phyloP scores from a whole-genome alignment of 495 filamentous ascomycete genomes.

The Parathielavia appendiculata region DNA sequence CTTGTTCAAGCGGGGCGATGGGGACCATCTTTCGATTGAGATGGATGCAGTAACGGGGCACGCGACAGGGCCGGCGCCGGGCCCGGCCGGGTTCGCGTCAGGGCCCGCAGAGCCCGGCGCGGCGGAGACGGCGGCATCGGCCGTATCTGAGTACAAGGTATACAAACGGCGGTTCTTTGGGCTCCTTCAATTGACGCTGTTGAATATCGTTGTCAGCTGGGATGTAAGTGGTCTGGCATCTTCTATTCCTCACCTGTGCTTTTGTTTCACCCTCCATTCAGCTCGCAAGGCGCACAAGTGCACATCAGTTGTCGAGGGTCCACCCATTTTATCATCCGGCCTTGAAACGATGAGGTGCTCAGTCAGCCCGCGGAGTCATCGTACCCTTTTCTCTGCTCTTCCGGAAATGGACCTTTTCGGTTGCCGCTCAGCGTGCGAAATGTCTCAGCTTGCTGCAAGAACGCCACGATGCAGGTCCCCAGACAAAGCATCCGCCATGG shows the following conservation, averaged over 20 bases:
- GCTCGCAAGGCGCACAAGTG: neutral
- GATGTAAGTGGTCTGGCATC: conserved; percentile 58
- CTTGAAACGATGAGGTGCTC: too few species aligned
- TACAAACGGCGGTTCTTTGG: conserved; percentile 93
- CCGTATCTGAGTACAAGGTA: conserved; percentile 54
- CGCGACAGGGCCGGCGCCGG: neutral
- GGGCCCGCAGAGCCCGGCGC: conserved; percentile 3
- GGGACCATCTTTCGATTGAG: conserved; percentile 19
- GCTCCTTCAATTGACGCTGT: conserved; percentile 69
- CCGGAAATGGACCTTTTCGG: too few species aligned
- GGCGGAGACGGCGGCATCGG: neutral
- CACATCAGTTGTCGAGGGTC: too few species aligned
- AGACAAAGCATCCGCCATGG: neutral
- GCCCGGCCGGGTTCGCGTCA: neutral
- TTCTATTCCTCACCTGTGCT: neutral
- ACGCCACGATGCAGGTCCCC: neutral
- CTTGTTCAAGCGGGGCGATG: neutral
- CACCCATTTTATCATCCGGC: too few species aligned
- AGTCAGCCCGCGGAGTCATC: too few species aligned
- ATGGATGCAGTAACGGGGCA: conserved; percentile 8
- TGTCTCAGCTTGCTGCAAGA: neutral
- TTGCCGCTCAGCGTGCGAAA: neutral
- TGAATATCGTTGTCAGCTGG: conserved; percentile 94
- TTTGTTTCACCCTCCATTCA: too few species aligned
- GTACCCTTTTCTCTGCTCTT: too few species aligned